Base-by-base conservation (phyloP, 345 rosid genomes). In the Eucalyptus victrix region DNA sequence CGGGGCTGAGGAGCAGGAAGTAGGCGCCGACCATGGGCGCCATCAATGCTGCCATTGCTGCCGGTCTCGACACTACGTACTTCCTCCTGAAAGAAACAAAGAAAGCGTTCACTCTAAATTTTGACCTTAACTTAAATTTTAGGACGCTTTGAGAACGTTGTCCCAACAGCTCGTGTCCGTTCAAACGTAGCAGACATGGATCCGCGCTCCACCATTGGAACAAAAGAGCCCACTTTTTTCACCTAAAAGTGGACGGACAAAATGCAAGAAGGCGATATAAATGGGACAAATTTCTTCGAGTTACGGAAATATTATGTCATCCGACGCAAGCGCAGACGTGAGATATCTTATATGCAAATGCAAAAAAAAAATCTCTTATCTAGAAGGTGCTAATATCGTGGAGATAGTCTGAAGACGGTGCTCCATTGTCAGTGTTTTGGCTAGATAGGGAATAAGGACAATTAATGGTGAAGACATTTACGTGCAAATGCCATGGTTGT, bases 21-120 rank as follows among this genome's bases (percentile, higher is more conserved):
- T 97, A 95, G 12, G 97, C 93, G 34, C 88, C 96, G 16, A 95
- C 92, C 93, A 96, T 96, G 21, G 97, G 97, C 3, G 91, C 93
- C 95, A 95, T 90, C 86, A 96, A 87, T 50, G 91, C 91, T 3
- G 91, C 96, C 90, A 97, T 93, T 12, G 91, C 91, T 32, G 93
- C 97, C n/a, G 98, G 93, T 30, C 96, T 92, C 58, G 97, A 89
- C 9, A 95, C 88, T 92, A 91, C 88, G 87, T 91, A 90, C 88
- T 91, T 92, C 44, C 91, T 93, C 91, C 99, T 97, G 94, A 51
- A 80, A 88, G 86, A 42, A 87, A 23, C 87, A 56, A 34, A 42
- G 10, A 58, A 51, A 19, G 4, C 2, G 45, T 72, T 72, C 45
- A 72, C 45, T 72, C 23, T 11, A 9, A 45, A 7, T 34, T 69